Conservation (phyloP, 2,329 filamentous ascomycete genomes). For the Amesomyces nigricolor region DNA sequence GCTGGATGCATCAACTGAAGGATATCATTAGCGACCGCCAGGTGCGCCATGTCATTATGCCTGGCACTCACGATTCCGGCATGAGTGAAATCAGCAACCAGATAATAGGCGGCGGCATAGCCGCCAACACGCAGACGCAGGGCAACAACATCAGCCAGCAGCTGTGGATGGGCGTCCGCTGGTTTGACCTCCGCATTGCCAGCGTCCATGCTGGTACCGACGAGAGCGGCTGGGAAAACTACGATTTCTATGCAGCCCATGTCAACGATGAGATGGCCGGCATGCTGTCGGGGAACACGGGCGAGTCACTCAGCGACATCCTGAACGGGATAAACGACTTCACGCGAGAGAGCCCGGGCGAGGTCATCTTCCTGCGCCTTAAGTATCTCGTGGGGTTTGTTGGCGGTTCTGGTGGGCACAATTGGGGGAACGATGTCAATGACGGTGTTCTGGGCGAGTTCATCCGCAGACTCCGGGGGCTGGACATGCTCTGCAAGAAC, state of each 20-base stretch:
- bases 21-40: conserved; percentile 28
- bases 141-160: conserved; percentile 36
- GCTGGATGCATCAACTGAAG: conserved; percentile 21
- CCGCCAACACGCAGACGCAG: conserved; percentile 36
- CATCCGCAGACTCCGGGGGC: too few species aligned
- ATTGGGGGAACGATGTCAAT: too few species aligned
- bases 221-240: too few species aligned
- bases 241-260: conserved; percentile 33
- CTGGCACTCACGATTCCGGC: conserved; percentile 39
- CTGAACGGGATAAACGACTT: conserved; percentile 41
- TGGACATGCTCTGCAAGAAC: too few species aligned
- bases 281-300: conserved; percentile 39
- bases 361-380: conserved; percentile 42
- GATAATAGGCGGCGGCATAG: conserved; percentile 27
- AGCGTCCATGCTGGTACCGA: conserved; percentile 15
- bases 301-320: conserved; percentile 37
- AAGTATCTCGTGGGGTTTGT: conserved; percentile 28
- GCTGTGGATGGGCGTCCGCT: conserved; percentile 35
- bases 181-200: conserved; percentile 36
- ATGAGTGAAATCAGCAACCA: conserved; percentile 28
- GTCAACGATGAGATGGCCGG: conserved; percentile 22
- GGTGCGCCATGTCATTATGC: conserved; percentile 38
- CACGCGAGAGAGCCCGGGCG: conserved; percentile 36
- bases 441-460: too few species aligned
- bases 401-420: too few species aligned